Conservation (phyloP, 1,139 yeast species). For the Yamadazyma oceani region DNA sequence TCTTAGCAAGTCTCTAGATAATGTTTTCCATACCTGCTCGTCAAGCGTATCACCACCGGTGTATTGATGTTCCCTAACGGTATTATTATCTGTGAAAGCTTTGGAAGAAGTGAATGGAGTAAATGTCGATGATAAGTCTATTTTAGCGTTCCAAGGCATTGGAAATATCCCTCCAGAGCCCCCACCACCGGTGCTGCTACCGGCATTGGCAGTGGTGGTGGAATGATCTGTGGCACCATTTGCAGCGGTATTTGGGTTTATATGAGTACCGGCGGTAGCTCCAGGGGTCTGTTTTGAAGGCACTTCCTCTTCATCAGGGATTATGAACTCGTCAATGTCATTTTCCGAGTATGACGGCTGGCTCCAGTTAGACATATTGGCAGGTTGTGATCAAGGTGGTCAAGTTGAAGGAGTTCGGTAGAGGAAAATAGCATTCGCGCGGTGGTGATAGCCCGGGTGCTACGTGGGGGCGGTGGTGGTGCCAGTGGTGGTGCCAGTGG, state of each 20-base stretch:
- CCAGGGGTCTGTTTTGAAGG: slow-evolving; percentile 7
- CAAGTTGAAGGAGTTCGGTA: no score
- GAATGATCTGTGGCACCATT: slow-evolving; percentile 4
- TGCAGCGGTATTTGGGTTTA: no score
- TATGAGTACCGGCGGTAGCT: no score
- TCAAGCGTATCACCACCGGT: slow-evolving; percentile 84
- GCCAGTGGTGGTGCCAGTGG: no score
- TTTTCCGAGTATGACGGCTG: slow-evolving; percentile 8
- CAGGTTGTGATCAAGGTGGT: background rate
- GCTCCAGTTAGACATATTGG: slow-evolving; percentile 15
- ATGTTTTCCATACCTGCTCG: slow-evolving; percentile 73
- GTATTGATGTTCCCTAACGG: slow-evolving; percentile 68
- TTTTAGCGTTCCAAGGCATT: slow-evolving; percentile 28
- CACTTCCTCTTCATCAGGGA: slow-evolving; percentile 22
- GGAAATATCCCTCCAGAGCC: slow-evolving; percentile 3
- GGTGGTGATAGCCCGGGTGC: no score
- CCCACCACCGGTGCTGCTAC: no score
- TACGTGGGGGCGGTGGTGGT: no score
- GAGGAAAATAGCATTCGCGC: no score
- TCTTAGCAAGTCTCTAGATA: slow-evolving; percentile 64
- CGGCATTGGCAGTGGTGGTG: slow-evolving; percentile 3
- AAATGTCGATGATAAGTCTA: slow-evolving; percentile 41
- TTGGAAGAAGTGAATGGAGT: slow-evolving; percentile 34
- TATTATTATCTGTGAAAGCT: slow-evolving; percentile 46
- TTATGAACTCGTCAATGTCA: slow-evolving; percentile 26